Percentiles rank a stretch among this genome's conserved stretches.
Conservation (phyloP, 1,139 yeast species). For the Nakaseomyces nivariensis region DNA sequence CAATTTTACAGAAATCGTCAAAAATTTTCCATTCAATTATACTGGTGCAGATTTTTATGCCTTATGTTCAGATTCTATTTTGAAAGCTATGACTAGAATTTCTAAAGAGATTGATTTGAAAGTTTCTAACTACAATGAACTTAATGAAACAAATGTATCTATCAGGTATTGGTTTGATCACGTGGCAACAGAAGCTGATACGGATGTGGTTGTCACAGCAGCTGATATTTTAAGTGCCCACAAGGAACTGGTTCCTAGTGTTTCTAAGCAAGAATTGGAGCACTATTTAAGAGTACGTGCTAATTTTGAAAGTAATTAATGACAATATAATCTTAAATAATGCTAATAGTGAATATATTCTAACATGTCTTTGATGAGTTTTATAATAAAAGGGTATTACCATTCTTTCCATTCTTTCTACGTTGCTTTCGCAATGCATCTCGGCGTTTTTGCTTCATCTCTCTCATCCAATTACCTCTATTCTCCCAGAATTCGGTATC, state of each 20-base stretch:
- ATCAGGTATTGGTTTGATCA: slow-evolving; percentile 91
- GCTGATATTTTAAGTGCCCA: slow-evolving; percentile 72
- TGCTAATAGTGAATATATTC: not conserved
- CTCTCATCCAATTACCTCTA: slow-evolving; percentile 72
- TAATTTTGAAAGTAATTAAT: slow-evolving; percentile 46
- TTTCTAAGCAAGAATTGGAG: slow-evolving; percentile 73
- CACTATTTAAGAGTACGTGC: slow-evolving; percentile 73
- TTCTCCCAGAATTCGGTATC: slow-evolving; percentile 73
- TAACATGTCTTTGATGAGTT: no score
- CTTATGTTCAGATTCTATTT: slow-evolving; percentile 85
- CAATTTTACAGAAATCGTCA: slow-evolving; percentile 51
- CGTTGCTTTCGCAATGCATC: slow-evolving; percentile 57
- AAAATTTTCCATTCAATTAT: slow-evolving; percentile 71
- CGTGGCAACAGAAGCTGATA: slow-evolving; percentile 58
- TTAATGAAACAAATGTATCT: slow-evolving; percentile 36
- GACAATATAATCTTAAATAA: not conserved
- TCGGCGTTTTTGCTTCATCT: slow-evolving; percentile 62
- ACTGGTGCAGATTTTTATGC: slow-evolving; percentile 99
- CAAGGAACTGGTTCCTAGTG: slow-evolving; percentile 67
- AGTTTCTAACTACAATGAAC: slow-evolving; percentile 43
- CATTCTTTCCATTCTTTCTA: slow-evolving; percentile 33
- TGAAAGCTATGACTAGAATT: slow-evolving; percentile 87
- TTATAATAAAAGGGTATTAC: not conserved
- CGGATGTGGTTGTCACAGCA: slow-evolving; percentile 55
- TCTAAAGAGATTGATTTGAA: slow-evolving; percentile 69